Base-by-base conservation (phyloP, 176 grass and related monocot genomes). In the Cenchrus fungigraminus region DNA sequence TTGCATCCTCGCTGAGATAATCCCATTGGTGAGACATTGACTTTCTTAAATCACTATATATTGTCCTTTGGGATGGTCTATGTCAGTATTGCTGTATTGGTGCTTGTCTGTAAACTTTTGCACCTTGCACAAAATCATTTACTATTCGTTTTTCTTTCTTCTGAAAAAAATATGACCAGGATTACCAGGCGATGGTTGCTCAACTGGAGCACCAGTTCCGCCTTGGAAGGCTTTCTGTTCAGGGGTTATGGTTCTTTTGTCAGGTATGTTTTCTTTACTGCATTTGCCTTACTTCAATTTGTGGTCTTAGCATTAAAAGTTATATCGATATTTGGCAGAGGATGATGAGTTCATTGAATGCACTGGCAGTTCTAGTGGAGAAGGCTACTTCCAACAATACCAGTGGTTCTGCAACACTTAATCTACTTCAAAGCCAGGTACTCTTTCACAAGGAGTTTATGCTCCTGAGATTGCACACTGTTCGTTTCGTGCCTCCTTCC, bases 111-210 rank as follows among this genome's bases (percentile, higher is more conserved):
- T 84, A 72, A 46, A 65, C 37, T 57, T 68, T 50, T 74, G 40
- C 67, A 83, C 54, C 57, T 77, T 78, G 28, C 56, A 83, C 49
- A 34, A 37, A 68, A 49, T 73, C 53, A 77, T 69, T 87, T 17
- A 50, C 14, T 62, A 34, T 76, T 80, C 74, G 71, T 73, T 74
- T 79, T 77, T 64, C 3, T 64, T 64, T 64, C 20, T 29, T 31
- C 25, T 65, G 19, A 60, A 78, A 65, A 56, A 45, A 44, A 56
- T 71, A 7, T 79, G 75, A 81, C 68, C 87, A 99, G 93, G 97
- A 99, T 91, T 99, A 99, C 74, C 91, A 99, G 67, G 97, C 91
- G 53, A 99, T 99, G 93, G 91, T 96, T 91, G 97, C 93, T 86
- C 93, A 99, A 87, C 86, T 99, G 46, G 97, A 99, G 71, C 93